Conservation (phyloP, 345 rosid species). For the Lepidium africanum region DNA sequence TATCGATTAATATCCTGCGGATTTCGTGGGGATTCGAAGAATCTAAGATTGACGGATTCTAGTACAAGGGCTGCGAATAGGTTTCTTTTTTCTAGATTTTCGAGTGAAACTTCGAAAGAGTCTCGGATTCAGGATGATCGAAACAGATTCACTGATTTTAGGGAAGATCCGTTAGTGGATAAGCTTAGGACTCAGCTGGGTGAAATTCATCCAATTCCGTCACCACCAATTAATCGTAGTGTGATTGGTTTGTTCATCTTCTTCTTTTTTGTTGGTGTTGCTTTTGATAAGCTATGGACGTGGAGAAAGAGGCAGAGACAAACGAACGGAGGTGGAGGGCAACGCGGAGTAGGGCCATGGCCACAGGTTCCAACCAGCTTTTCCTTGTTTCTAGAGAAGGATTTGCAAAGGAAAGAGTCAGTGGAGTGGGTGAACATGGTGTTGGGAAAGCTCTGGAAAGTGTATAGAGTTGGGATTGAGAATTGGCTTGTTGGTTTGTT, state of each 20-base stretch:
- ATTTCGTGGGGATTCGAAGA: constrained; percentile 4
- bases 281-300: constrained; percentile 74
- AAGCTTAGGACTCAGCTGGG: constrained; percentile 77
- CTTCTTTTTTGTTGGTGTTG: constrained; percentile 81
- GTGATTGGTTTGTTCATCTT: constrained; percentile 48
- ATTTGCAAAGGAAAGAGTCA: constrained; percentile 86
- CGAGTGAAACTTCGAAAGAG: constrained; percentile 33
- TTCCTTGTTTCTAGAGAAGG: constrained; percentile 72
- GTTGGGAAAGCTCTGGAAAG: constrained; percentile 84
- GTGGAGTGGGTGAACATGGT: constrained; percentile 99
- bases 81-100: constrained; percentile 27
- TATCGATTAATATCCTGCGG: constrained; percentile 35
- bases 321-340: constrained; percentile 18
- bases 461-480: constrained; percentile 69
- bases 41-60: constrained; percentile 23
- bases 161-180: constrained; percentile 67
- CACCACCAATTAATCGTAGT: constrained; percentile 57
- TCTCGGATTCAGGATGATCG: constrained; percentile 35
- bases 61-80: constrained; percentile 23
- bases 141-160: constrained; percentile 37
- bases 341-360: constrained; percentile 44
- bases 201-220: constrained; percentile 67
- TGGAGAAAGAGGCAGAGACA: constrained; percentile 37
- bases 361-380: constrained; percentile 87
- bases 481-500: constrained; percentile 65